phyloP scores from a whole-genome alignment of 1,139 yeast genomes.

The Zygoascus hellenicus region DNA sequence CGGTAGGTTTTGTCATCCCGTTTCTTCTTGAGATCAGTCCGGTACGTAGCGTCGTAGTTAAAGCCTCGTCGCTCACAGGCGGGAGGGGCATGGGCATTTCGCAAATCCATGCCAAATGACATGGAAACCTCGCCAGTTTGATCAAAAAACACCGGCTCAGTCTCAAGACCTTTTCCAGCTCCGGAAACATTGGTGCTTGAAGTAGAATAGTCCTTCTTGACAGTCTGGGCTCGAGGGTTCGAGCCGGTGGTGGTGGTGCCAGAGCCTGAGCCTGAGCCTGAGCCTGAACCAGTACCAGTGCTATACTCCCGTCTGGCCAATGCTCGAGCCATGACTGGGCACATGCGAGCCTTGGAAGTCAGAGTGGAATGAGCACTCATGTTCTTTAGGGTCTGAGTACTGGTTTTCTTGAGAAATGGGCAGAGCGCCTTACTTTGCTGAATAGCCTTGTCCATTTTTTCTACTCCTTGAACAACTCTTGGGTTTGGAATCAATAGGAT shows the following conservation, averaged over 20 bases:
- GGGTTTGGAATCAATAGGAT: too few species aligned
- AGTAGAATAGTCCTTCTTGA: conserved; percentile 5
- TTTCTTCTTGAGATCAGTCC: conserved; percentile 60
- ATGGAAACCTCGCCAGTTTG: conserved; percentile 10
- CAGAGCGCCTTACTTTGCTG: conserved; percentile 75
- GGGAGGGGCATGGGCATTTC: conserved; percentile 2
- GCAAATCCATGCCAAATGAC: conserved; percentile 6
- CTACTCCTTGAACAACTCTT: not conserved
- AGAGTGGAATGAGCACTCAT: conserved; percentile 33
- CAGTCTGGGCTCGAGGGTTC: not conserved
- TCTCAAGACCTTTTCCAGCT: conserved; percentile 5
- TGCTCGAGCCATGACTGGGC: conserved; percentile 89
- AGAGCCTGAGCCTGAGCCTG: too few species aligned
- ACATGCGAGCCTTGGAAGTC: conserved; percentile 59
- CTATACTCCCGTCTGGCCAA: conserved; percentile 46
- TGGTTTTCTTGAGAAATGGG: conserved; percentile 69
- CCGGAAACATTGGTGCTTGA: conserved; percentile 7
- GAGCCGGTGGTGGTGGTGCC: too few species aligned
- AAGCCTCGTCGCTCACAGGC: conserved; percentile 33
- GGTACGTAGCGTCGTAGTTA: conserved; percentile 62
- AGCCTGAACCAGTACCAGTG: conserved; percentile 29
- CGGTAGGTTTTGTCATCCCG: conserved; percentile 89
- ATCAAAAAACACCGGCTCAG: conserved; percentile 12
- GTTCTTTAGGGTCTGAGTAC: conserved; percentile 50
- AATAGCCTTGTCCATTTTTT: conserved; percentile 68